Evolutionary conservation across 2,329 filamentous ascomycete genomes (phyloP).

Genomic region (Epichloe uncinata): DNA sequence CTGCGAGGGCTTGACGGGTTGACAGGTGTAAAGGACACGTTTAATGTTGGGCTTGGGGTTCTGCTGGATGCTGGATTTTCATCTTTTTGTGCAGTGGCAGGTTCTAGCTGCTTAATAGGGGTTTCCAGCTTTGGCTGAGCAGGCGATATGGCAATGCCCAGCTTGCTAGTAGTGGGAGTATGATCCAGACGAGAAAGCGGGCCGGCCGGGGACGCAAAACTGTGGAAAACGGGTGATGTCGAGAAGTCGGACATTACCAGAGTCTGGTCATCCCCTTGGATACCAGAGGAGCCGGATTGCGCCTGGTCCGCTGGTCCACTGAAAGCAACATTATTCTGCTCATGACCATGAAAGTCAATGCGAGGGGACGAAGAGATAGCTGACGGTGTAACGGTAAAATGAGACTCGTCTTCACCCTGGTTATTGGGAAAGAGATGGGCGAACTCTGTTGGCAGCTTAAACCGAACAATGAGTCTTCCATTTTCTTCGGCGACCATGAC

Average conservation of each 20-base stretch:
- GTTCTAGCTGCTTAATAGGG: neutral
- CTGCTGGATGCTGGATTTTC: neutral
- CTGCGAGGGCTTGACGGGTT: neutral
- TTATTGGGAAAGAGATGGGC: slow-evolving; percentile 17
- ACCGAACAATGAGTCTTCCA: slow-evolving; percentile 22
- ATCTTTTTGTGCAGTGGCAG: neutral
- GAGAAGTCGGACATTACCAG: slow-evolving; percentile 1
- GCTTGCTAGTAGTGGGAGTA: neutral
- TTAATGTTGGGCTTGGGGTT: neutral
- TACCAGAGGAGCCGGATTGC: neutral
- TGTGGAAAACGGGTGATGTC: neutral
- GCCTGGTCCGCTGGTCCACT: neutral
- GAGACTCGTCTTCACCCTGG: slow-evolving; percentile 17
- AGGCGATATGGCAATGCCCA: neutral
- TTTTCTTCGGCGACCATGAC: slow-evolving; percentile 17
- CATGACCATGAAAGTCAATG: slow-evolving; percentile 7
- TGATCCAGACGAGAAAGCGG: neutral
- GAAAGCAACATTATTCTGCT: neutral
- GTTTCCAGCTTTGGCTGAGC: neutral
- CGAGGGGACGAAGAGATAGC: slow-evolving; percentile 13
- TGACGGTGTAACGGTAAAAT: slow-evolving; percentile 12
- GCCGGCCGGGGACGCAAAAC: neutral
- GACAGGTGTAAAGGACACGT: neutral
- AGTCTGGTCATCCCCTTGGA: slow-evolving; percentile 1
- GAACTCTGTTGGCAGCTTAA: slow-evolving; percentile 23